Evolutionary conservation across 176 grass and related monocot genomes (phyloP), one percentile per base, ranked within the genome.

Genomic region (Cenchrus americanus): DNA sequence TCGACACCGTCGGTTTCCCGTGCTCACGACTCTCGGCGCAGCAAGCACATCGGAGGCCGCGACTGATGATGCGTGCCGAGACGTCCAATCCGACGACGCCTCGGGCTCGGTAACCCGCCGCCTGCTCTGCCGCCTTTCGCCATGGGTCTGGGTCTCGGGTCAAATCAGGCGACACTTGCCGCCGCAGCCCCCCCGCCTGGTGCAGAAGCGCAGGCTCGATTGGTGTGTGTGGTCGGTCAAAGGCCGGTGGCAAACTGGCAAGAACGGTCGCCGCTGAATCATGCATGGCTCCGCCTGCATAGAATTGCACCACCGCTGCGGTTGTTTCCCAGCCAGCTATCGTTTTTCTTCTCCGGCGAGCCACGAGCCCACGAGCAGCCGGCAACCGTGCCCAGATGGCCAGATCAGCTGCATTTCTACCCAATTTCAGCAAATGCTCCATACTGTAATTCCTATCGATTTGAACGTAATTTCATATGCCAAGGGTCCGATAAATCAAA

Each of bases 71-170:
- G 49, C 62, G 21, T 82, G 49, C 48, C 6, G 81, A 59, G 10
- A 48, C 75, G 81, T 88, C 50, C 67, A 84, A 60, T 84, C 80
- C 5, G 18, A 57, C 24, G 9, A 14, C 50, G 50, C 14, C 66
- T 86, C 27, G 66, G 66, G 43, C 19, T 5, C 6, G 32, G 6
- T 15, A 51, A 51, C 50, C 50, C 53, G 53, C 19, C 41, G 67
- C 14, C 6, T 7, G 8, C 55, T 43, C 43, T 82, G 79, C 43
- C 14, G 44, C 65, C 32, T 82, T 69, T 72, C 43, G 64, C 32
- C 86, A 27, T 32, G 7, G 34, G 34, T 37, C 34, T 37, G 26
- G 43, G 77, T 69, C 41, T 76, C 64, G 3, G 51, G 17, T 88
- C 82, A 42, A 69, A 40, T 84, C 81, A 84, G 3, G 51, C 51